These are phyloP conservation scores for Trichophyton benhamiae DNA, from an alignment of 2,329 filamentous ascomycete genomes.

Conservation along the genomic window DNA sequence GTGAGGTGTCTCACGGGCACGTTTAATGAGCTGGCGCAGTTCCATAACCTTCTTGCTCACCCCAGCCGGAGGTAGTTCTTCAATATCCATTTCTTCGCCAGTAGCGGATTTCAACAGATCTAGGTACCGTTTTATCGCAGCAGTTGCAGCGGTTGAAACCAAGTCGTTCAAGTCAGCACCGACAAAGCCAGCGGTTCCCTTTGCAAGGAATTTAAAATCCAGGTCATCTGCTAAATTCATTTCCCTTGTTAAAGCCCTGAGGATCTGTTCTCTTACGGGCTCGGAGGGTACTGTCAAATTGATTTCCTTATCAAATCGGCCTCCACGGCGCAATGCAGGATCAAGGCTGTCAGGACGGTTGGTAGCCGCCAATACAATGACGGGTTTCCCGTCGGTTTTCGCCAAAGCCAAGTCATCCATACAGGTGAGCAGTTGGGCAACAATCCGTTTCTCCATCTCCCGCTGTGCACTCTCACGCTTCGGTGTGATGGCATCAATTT, in stretches of 20 bases:
- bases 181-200: constrained; percentile 81
- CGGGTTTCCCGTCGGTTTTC: constrained; percentile 59
- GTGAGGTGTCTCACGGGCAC: constrained; percentile 40
- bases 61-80: constrained; percentile 21
- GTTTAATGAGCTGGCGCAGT: constrained; percentile 42
- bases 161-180: constrained; percentile 73
- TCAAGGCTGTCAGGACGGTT: constrained; percentile 80
- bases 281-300: constrained; percentile 81
- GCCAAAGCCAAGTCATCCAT: constrained; percentile 71
- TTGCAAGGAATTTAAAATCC: constrained; percentile 62
- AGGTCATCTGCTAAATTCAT: constrained; percentile 55
- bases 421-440: constrained; percentile 68
- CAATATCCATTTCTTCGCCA: constrained; percentile 41
- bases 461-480: constrained; percentile 72
- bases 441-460: constrained; percentile 81
- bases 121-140: constrained; percentile 51
- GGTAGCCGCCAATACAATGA: constrained; percentile 83
- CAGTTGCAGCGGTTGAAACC: constrained; percentile 52
- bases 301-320: constrained; percentile 70
- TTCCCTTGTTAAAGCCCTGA: constrained; percentile 58
- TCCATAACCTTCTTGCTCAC: constrained; percentile 32
- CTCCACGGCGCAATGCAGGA: constrained; percentile 59
- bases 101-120: constrained; percentile 39
- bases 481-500: constrained; percentile 81
- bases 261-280: constrained; percentile 61